Evolutionary conservation across 2,329 filamentous ascomycete genomes (phyloP), one percentile per base, ranked within the genome.

Genomic region (Pleomassaria siparia): DNA sequence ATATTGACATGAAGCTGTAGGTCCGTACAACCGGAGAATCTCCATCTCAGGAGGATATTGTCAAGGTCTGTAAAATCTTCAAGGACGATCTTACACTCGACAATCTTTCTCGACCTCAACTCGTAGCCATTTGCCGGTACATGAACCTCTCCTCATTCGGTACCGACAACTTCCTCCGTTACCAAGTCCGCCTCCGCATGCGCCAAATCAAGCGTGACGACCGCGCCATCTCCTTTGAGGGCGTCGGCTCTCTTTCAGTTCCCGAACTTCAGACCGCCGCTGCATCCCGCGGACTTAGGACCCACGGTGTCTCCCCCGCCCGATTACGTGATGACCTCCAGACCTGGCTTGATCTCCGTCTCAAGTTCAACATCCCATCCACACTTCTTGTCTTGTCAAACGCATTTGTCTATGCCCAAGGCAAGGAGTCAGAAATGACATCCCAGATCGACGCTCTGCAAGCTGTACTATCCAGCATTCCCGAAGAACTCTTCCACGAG

Each of bases 31-130:
- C 92, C 1, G 94, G 92, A 55, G 92, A 97, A 76, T 80, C 87
- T 37, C 94, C 94, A 1, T 94, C 89, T 4, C 82, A 85, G 44
- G 82, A 91, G 57, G 94, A 99, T 67, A 90, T 99, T 54, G 95
- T 99, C 79, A 96, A 94, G 75, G 92, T 99, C 54, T 97, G 94
- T 84, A 95, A 96, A 80, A 88, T 95, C 56, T 99, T 99, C 83
- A 95, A 94, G 72, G 94, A 99, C 69, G 94, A 99, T 71, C 71
- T 99, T 63, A 99, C 94, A 0, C 80, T 99, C 25, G 94, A 99
- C 83, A 99, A 99, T 74, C 77, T 99, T 56, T 96, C 91, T 15
- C 83, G 94, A 54, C 94, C 94, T 13, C 94, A 99, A 74, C 79
- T 99, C 43, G 92, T 99, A 24, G 95, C 88, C 46, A 99, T 97